Base-by-base conservation (phyloP, 768 basidiomycete species). In the Suillus clintonianus region DNA sequence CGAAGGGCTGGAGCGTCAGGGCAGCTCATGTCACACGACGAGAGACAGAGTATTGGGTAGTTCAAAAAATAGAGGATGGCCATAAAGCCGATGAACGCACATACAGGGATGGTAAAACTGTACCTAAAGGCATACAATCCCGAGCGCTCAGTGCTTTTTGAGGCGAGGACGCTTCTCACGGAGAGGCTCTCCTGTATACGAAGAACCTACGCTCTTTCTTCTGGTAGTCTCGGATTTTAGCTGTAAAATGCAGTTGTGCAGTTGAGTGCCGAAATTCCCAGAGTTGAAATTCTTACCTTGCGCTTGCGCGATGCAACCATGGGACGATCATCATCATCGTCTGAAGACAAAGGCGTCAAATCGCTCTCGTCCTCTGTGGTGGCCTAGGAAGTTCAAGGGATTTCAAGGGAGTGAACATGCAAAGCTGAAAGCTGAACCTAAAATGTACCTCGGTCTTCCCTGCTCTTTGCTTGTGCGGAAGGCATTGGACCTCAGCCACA, bases 401-500 rank as follows among this genome's bases (percentile, higher is more conserved):
- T 11, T 61, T 17, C 13, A 17, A 10, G 14, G 36, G 15, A 37
- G 55, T 39, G 37, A 36, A 27, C 22, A 19, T 11, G 13, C 5
- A 36, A 34, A 27, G 13, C 17, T 48, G 19, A 41, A 59, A 50
- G 32, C 27, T 45, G n/a, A 36, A 57, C 10, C 14, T 22, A 30
- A 48, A 17, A 47, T 14, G 17, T 61, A 68, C 64, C 19, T 42
- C 22, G 7, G 30, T 59, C 59, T n/a, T 60, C 39, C 30, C 34
- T 34, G 13, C 1, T 50, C 30, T 63, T 9, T 39, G 62, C 32
- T 62, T 65, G 34, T 60, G 22, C 32, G 76, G 63, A 17, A 78
- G 70, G 34, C 72, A 69, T 72, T 92, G 91, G 11, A 92, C 76
- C 73, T 92, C 85, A 14, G 72, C 70, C 9, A 92, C 86, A 67